A percentile compares a stretch with the other conserved stretches of the same genome.
Evolutionary conservation across 139 green algal species (phyloP).

Genomic region (Coccomyxa sp.): DNA sequence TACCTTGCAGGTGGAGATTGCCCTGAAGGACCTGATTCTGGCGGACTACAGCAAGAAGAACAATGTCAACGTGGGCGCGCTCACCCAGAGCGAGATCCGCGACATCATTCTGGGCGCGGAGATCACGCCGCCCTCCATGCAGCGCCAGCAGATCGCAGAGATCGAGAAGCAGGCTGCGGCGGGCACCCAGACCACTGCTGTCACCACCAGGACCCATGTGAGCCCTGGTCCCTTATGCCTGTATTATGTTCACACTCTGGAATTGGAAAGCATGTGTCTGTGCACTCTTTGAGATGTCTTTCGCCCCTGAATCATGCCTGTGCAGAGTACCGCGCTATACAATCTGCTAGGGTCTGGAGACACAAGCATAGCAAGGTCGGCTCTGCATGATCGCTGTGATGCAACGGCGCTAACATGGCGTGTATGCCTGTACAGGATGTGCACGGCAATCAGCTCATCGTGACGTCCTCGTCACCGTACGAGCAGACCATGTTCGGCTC

Average conservation of each 20-base stretch:
- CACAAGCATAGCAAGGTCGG: not conserved
- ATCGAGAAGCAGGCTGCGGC: conserved; percentile 92
- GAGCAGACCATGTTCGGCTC: conserved; percentile 90
- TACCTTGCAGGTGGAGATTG: conserved; percentile 69
- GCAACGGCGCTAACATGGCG: not conserved
- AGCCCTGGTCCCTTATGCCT: not conserved
- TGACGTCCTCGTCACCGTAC: conserved; percentile 96
- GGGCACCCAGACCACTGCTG: conserved; percentile 77
- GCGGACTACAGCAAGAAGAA: conserved; percentile 99
- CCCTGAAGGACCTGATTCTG: conserved; percentile 97
- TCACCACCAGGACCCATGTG: conserved; percentile 85
- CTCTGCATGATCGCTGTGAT: not conserved
- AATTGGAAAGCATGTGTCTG: not conserved
- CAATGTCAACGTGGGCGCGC: conserved; percentile 96
- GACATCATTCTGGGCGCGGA: conserved; percentile 99
- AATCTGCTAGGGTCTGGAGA: no score
- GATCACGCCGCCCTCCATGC: conserved; percentile 92
- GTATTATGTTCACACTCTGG: not conserved
- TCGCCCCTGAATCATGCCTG: no score
- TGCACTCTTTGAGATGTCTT: not conserved
- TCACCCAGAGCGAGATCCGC: conserved; percentile 94
- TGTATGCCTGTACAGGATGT: conserved; percentile 61
- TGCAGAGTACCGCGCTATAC: no score
- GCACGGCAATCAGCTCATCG: conserved; percentile 95
- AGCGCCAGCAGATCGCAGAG: conserved; percentile 99